Percentiles rank a stretch among this genome's conserved stretches.
These are phyloP conservation scores for Berkeleyomyces basicola DNA, from an alignment of 2,329 filamentous ascomycete genomes.

Conservation along the genomic window DNA sequence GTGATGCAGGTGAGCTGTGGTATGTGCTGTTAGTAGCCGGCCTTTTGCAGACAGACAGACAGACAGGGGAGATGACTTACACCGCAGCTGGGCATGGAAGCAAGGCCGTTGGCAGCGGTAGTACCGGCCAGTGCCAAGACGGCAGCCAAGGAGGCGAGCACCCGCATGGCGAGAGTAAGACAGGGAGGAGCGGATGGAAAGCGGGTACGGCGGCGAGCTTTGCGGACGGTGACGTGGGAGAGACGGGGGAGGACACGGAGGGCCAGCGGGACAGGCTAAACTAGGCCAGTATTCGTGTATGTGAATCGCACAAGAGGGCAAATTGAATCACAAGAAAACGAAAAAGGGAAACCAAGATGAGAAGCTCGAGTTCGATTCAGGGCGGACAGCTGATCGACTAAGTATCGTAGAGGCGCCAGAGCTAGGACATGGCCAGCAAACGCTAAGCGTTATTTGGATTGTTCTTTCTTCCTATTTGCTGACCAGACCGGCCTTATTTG, in stretches of 20 bases:
- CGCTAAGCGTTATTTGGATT: neutral
- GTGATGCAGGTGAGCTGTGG: conserved; percentile 18
- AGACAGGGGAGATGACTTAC: neutral
- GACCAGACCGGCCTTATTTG: neutral
- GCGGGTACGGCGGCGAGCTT: neutral
- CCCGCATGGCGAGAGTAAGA: neutral
- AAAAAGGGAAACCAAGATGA: neutral
- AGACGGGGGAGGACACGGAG: neutral
- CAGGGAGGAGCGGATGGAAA: neutral
- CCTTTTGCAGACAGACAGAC: neutral
- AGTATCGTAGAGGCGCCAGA: too few species aligned
- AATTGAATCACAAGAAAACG: neutral
- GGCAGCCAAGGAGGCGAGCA: neutral
- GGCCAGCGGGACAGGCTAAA: too few species aligned
- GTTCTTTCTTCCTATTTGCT: neutral
- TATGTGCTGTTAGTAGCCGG: neutral
- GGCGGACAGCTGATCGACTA: neutral
- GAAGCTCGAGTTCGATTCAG: neutral
- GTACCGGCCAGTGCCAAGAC: neutral
- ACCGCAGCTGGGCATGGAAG: neutral
- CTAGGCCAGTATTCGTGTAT: too few species aligned
- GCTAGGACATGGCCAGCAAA: neutral
- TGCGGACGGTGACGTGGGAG: neutral
- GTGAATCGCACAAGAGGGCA: neutral
- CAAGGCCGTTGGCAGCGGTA: neutral